phyloP scores from a whole-genome alignment of 2,329 filamentous ascomycete species.

The Monosporascus cannonballus region DNA sequence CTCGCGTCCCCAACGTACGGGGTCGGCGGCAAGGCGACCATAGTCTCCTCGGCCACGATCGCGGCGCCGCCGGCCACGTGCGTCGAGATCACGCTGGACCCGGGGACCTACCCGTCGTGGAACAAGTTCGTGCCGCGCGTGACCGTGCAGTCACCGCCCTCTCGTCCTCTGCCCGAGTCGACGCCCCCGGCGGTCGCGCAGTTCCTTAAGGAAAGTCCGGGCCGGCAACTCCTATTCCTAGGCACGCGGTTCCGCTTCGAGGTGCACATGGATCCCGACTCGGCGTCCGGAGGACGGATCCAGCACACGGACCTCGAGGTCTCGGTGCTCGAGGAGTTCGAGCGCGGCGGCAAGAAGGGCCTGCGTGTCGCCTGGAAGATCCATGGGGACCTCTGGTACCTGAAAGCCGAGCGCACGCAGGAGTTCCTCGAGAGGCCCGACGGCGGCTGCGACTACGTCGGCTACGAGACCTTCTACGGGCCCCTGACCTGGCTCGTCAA shows the following conservation, averaged over 20 bases:
- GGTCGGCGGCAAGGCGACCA: slow-evolving; percentile 19
- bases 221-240: slow-evolving; percentile 19
- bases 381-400: slow-evolving; percentile 25
- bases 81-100: slow-evolving; percentile 24
- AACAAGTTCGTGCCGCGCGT: slow-evolving; percentile 28
- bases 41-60: slow-evolving; percentile 28
- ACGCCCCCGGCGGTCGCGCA: slow-evolving; percentile 11
- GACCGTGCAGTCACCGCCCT: slow-evolving; percentile 15
- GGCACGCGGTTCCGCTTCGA: slow-evolving; percentile 28
- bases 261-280: slow-evolving; percentile 25
- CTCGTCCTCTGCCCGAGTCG: neutral
- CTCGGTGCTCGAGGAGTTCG: slow-evolving; percentile 28
- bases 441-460: slow-evolving; percentile 31
- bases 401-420: slow-evolving; percentile 35
- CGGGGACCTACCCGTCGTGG: slow-evolving; percentile 28
- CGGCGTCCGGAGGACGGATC: slow-evolving; percentile 4
- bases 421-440: slow-evolving; percentile 31
- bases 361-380: slow-evolving; percentile 34
- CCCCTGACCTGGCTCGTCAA: slow-evolving; percentile 29
- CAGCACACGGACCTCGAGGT: slow-evolving; percentile 17
- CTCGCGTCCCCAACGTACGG: slow-evolving; percentile 27
- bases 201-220: slow-evolving; percentile 7
- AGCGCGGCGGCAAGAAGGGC: slow-evolving; percentile 20
- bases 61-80: slow-evolving; percentile 26
- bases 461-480: slow-evolving; percentile 42